Conservation (phyloP, 2,329 filamentous ascomycete genomes). For the Aaosphaeria pasadenensis region DNA sequence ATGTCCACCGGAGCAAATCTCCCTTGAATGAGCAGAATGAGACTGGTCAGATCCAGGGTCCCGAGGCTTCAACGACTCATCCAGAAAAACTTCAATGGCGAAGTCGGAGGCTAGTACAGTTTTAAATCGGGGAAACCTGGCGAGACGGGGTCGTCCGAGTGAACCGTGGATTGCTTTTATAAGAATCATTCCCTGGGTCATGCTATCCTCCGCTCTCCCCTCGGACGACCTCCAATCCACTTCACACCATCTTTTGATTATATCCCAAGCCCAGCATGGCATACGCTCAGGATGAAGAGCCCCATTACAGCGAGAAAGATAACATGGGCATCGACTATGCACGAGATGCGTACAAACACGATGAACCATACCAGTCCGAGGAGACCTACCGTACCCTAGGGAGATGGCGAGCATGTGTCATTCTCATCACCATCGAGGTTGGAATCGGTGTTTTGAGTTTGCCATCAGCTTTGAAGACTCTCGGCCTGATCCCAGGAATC, state of each 20-base stretch:
- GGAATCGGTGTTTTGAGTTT: conserved; percentile 27
- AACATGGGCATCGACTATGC: not conserved
- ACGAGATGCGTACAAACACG: not conserved
- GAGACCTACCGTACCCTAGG: conserved; percentile 25
- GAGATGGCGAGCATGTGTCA: conserved; percentile 26
- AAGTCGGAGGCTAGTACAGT: conserved; percentile 1
- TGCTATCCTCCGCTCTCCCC: not conserved
- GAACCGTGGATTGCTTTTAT: not conserved
- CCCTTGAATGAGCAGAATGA: not conserved
- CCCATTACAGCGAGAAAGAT: not conserved
- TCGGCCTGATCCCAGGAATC: conserved; percentile 27
- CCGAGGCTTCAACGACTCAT: not conserved
- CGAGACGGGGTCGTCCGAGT: not conserved
- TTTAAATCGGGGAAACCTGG: not conserved
- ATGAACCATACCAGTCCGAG: not conserved
- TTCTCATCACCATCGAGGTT: conserved; percentile 28
- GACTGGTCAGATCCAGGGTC: not conserved
- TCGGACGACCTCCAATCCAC: not conserved
- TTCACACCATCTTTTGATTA: not conserved
- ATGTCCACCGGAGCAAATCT: not conserved
- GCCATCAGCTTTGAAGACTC: conserved; percentile 24
- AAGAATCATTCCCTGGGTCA: not conserved
- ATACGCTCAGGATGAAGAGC: not conserved
- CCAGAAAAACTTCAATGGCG: not conserved
- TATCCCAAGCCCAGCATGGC: not conserved